Evolutionary conservation across 1,284 basidiomycete genomes (phyloP).

Genomic region (Exobasidium rhododendri): DNA sequence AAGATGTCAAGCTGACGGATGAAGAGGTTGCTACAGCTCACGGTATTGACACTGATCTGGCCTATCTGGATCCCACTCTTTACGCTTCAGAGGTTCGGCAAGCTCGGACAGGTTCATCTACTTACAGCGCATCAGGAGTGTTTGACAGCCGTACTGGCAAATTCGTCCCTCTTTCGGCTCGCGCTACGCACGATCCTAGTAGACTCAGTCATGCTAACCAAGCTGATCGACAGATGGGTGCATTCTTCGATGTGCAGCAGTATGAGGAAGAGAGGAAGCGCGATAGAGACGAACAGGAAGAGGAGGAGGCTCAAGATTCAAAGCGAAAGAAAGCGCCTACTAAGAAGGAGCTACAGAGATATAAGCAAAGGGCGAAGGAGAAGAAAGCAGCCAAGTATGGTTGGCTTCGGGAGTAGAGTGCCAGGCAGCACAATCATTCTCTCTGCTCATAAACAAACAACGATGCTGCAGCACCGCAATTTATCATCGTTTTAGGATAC

Average conservation of each 20-base stretch:
- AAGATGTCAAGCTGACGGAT: not conserved
- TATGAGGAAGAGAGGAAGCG: constrained; percentile 13
- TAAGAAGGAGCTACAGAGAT: constrained; percentile 17
- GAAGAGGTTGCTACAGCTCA: constrained; percentile 6
- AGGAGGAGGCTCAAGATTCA: not conserved
- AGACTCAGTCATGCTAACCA: constrained; percentile 6
- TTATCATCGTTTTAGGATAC: not conserved
- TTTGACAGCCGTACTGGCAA: constrained; percentile 15
- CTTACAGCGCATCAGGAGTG: not conserved
- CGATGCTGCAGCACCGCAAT: not conserved
- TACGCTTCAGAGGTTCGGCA: constrained; percentile 8
- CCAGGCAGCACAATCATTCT: too few relatives aligned
- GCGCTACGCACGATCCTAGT: constrained; percentile 4
- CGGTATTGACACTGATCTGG: constrained; percentile 19
- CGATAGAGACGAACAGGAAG: not conserved
- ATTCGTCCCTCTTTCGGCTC: not conserved
- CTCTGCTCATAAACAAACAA: too few relatives aligned
- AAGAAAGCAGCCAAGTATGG: constrained; percentile 14
- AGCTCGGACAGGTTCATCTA: constrained; percentile 7
- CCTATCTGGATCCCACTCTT: constrained; percentile 16
- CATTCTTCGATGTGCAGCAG: constrained; percentile 16
- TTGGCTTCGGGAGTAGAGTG: constrained; percentile 12
- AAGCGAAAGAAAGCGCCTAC: constrained; percentile 9
- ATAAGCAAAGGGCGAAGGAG: constrained; percentile 14
- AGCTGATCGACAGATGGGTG: constrained; percentile 17